Conservation (phyloP, 1,139 yeast genomes). For the Spathaspora sp. region DNA sequence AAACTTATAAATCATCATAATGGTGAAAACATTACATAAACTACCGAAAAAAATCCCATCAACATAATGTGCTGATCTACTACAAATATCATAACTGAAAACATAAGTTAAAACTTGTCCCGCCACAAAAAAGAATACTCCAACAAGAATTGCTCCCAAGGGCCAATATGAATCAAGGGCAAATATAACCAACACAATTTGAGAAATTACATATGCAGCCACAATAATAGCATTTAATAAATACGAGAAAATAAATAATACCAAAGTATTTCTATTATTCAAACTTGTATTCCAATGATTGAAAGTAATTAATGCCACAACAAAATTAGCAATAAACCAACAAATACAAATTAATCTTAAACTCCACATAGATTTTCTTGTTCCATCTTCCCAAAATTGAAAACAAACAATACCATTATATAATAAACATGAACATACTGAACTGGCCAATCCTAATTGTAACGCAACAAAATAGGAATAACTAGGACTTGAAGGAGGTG, state of each 20-base stretch:
- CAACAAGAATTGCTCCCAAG: constrained; percentile 72
- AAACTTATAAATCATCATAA: constrained; percentile 93
- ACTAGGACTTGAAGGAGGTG: constrained; percentile 76
- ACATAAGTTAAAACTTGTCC: constrained; percentile 79
- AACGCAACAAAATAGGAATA: constrained; percentile 82
- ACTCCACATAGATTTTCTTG: constrained; percentile 58
- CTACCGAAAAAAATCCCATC: constrained; percentile 90
- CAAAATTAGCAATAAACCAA: constrained; percentile 64
- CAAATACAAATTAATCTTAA: constrained; percentile 48
- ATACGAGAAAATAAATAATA: constrained; percentile 68
- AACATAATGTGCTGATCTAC: constrained; percentile 74
- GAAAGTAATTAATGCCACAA: constrained; percentile 71
- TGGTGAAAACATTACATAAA: constrained; percentile 71
- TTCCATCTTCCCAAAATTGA: constrained; percentile 94
- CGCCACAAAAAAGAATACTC: constrained; percentile 69
- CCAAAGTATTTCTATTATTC: constrained; percentile 50
- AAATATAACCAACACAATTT: constrained; percentile 65
- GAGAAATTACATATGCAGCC: constrained; percentile 63
- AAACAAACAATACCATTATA: constrained; percentile 79
- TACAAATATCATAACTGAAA: constrained; percentile 65
- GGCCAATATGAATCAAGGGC: constrained; percentile 84
- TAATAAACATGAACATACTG: constrained; percentile 66
- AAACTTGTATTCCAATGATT: constrained; percentile 59
- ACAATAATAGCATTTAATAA: constrained; percentile 69
- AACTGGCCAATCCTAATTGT: constrained; percentile 73